Percentiles rank a stretch among this genome's conserved stretches.
Conservation (phyloP, 345 rosid species). For the Atalantia buxifolia region DNA sequence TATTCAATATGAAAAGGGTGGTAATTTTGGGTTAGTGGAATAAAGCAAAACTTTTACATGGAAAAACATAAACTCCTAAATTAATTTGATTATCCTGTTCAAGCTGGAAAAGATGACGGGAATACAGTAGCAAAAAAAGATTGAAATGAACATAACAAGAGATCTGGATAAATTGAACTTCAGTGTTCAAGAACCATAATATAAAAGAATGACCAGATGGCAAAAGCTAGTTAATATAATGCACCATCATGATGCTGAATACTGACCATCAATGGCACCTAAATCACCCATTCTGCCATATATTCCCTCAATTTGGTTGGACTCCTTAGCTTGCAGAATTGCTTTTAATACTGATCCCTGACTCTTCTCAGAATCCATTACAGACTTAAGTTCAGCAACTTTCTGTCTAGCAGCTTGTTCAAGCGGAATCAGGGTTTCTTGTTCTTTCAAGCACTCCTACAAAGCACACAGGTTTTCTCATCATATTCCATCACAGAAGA, state of each 20-base stretch:
- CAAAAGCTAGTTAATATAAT: conserved; percentile 1
- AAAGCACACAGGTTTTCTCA: conserved; percentile 22
- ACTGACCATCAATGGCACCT: conserved; percentile 94
- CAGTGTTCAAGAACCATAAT: not conserved
- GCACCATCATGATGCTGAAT: conserved; percentile 7
- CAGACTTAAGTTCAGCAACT: conserved; percentile 76
- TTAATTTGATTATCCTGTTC: not conserved
- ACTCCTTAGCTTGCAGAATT: conserved; percentile 76
- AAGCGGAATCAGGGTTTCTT: conserved; percentile 73
- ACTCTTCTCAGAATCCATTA: conserved; percentile 82
- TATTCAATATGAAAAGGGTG: not conserved
- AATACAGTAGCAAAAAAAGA: not conserved
- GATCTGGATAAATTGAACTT: not conserved
- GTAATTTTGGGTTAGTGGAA: too few species aligned
- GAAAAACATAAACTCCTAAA: not conserved
- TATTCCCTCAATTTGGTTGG: conserved; percentile 79
- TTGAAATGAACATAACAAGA: not conserved
- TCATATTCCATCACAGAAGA: not conserved
- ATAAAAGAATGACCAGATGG: not conserved
- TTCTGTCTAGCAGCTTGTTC: conserved; percentile 94
- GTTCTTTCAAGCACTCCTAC: conserved; percentile 80
- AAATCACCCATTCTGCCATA: conserved; percentile 97
- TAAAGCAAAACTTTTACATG: not conserved
- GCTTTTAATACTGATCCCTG: conserved; percentile 93
- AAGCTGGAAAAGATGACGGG: not conserved